phyloP scores from a whole-genome alignment of 2,329 filamentous ascomycete species.

The Trichoderma semiorbis region DNA sequence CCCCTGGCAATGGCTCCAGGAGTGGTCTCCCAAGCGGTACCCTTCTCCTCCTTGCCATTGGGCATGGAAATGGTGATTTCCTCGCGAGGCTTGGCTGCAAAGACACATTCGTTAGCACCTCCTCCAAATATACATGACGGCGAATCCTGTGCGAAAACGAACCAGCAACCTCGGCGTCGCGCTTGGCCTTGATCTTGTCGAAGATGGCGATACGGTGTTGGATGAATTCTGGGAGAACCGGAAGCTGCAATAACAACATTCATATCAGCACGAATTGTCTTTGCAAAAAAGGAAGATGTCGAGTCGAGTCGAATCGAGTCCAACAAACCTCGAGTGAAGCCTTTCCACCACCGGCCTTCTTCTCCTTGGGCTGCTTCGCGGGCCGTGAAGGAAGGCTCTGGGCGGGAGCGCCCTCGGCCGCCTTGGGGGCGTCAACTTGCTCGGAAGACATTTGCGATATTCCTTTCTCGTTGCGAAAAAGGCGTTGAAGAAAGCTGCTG shows the following conservation, averaged over 20 bases:
- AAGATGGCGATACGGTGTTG: constrained; percentile 82
- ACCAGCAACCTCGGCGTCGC: constrained; percentile 67
- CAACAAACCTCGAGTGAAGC: constrained; percentile 49
- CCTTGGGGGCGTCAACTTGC: constrained; percentile 35
- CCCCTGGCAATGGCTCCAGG: constrained; percentile 72
- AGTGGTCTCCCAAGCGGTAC: constrained; percentile 88
- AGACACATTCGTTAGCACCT: background rate
- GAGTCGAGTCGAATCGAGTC: background rate
- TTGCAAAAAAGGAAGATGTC: background rate
- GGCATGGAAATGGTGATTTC: constrained; percentile 71
- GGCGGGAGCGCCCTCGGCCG: constrained; percentile 33
- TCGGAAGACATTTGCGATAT: constrained; percentile 37
- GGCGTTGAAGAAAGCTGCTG: constrained; percentile 26
- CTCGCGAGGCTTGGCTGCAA: constrained; percentile 60
- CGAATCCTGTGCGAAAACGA: constrained; percentile 23
- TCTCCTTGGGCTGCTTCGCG: constrained; percentile 37
- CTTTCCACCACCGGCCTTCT: constrained; percentile 53
- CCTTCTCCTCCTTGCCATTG: constrained; percentile 67
- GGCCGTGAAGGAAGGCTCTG: constrained; percentile 36
- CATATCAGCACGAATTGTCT: background rate
- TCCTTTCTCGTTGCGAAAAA: constrained; percentile 21
- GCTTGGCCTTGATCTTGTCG: constrained; percentile 79
- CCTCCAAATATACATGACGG: background rate
- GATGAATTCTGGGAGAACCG: constrained; percentile 68
- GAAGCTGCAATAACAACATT: constrained; percentile 29